Base-by-base conservation (phyloP, 768 basidiomycete species). In the Serendipita sp. region DNA sequence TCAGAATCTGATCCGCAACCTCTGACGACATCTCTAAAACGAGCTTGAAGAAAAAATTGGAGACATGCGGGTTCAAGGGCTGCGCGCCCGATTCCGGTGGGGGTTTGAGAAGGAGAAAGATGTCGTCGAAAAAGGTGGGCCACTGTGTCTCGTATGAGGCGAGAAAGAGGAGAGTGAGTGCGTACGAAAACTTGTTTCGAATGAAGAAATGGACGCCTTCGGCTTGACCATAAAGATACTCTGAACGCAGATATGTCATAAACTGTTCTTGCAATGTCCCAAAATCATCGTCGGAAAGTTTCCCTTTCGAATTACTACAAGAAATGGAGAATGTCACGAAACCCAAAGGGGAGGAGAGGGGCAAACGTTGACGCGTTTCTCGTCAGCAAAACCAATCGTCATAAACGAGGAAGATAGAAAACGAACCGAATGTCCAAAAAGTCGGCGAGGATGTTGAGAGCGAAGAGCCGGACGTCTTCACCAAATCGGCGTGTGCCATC, bases 11-110 rank as follows among this genome's bases (percentile, higher is more conserved):
- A 76, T 99, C 96, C 60, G 91, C 91, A n/a, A 98, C 89, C 74
- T 99, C 96, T 11, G 89, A 89, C 0, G 93, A 94, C 64, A 98
- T 94, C 73, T 99, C 96, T 66, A 89, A 84, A 48, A 99, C 79
- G 69, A 97, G 79, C 70, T 89, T 92, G 73, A 98, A 89, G 73
- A 96, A 85, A 65, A 99, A 81, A 34, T 93, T 80, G 23, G 88
- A 88, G 36, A 95, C 82, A 70, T 94, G 89, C 48, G 83, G 83
- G 73, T 94, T 95, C 75, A 87, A 84, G 64, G 70, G n/a, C 35
- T 56, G 46, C 69, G 54, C 45, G 63, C 47, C 45, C 65, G 32
- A 0, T n/a, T 60, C 56, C 34, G 82, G 71, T 34, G 82, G 79
- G 15, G 69, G 64, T 30, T 80, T 85, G 67, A 91, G 84, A 70